Evolutionary conservation across 139 green algal genomes (phyloP), one percentile per base, ranked within the genome.

Genomic region (Chlamydomonas urium): DNA sequence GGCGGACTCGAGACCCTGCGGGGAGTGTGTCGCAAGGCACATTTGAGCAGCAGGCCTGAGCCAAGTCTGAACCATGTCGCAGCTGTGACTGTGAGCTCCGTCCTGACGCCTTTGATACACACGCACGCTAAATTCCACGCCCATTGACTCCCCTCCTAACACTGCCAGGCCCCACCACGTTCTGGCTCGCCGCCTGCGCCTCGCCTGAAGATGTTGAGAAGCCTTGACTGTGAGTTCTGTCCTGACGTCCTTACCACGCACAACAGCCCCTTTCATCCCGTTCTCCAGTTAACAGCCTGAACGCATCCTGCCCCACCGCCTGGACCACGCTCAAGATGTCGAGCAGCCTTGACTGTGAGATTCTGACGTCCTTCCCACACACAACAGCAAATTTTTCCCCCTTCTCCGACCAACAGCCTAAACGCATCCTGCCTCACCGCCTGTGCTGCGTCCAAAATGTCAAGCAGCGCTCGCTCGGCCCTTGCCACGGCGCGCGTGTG

Each of bases 401-500:
- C 5, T 31, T 53, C 33, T 28, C 19, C 33, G 5, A 31, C 28
- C 6, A 19, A 26, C n/a, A 17, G 4, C 5, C 6, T 35, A 6
- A 31, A 53, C 31, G 45, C 45, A n/a, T 31, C 67, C 33, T 42
- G 17, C 59, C 65, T 29, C 10, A 72, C 35, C 24, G 2, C 1
- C 66, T 71, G 45, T 6, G 38, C 70, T 2, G 58, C 59, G 23
- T n/a, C 38, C 36, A 23, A 6, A 34, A 62, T 23, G 38, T 38
- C 38, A 23, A 23, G n/a, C 0, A 74, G 2, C 1, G 31, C 71
- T 1, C 2, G 26, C 71, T 90, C 85, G 14, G 75, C 69, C 1
- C 60, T 50, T 1, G 81, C 81, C 29, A 89, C 47, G 1, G 76
- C 74, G 3, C 71, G 72, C 0, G 79, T 78, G 76, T 93, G 85